phyloP scores from a whole-genome alignment of 2,329 filamentous ascomycete species.

The Pseudopithomyces chartarum region DNA sequence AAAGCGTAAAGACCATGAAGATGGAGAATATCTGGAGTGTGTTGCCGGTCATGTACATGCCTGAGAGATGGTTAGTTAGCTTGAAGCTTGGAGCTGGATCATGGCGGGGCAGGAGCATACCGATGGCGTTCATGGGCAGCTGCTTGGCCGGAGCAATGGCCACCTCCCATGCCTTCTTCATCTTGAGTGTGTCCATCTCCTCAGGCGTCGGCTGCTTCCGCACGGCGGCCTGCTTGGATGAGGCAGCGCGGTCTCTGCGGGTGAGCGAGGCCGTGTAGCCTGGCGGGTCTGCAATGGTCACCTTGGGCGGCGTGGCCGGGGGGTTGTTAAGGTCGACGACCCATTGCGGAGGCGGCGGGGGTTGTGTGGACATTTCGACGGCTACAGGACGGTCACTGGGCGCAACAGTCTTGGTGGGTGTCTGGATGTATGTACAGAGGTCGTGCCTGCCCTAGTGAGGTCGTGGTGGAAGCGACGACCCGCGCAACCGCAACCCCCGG shows the following conservation, averaged over 20 bases:
- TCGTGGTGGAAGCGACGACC: slow-evolving; percentile 12
- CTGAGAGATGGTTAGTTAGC: slow-evolving; percentile 24
- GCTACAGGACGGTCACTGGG: not conserved
- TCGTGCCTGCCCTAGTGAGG: slow-evolving; percentile 8
- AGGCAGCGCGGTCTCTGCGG: slow-evolving; percentile 45
- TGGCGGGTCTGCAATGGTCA: slow-evolving; percentile 79
- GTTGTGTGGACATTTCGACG: slow-evolving; percentile 22
- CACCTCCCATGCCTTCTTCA: slow-evolving; percentile 99
- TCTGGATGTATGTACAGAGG: not conserved
- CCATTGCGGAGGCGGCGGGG: slow-evolving; percentile 72
- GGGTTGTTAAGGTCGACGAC: slow-evolving; percentile 77
- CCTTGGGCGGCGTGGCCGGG: slow-evolving; percentile 69
- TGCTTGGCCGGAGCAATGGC: slow-evolving; percentile 91
- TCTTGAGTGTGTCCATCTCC: slow-evolving; percentile 92
- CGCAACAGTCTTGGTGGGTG: not conserved
- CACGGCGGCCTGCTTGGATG: slow-evolving; percentile 46
- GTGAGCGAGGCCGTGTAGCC: slow-evolving; percentile 68
- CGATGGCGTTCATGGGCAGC: slow-evolving; percentile 96
- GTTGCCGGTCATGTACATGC: slow-evolving; percentile 99
- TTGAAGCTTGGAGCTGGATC: not conserved
- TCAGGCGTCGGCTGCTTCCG: slow-evolving; percentile 74
- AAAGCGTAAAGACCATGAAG: slow-evolving; percentile 99
- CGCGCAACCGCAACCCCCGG: slow-evolving; percentile 7
- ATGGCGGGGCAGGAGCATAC: slow-evolving; percentile 46
- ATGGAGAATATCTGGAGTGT: slow-evolving; percentile 98